Conservation (phyloP, 2,329 filamentous ascomycete species). For the Chaetoscypha palmicola region DNA sequence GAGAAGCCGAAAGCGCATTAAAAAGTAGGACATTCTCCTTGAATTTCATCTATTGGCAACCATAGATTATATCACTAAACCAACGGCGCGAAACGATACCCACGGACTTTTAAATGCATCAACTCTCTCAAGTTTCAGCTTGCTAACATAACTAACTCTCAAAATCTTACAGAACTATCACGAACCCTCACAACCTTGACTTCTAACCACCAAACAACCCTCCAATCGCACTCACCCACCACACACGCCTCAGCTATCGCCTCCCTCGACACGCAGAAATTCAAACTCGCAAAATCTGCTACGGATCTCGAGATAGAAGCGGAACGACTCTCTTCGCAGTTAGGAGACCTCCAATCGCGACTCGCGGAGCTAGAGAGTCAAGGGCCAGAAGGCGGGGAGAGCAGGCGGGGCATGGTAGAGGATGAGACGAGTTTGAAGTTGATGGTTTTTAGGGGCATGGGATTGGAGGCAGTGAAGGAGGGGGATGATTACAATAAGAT, state of each 20-base stretch:
- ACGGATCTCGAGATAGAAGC: conserved; percentile 87
- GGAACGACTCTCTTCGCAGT: conserved; percentile 77
- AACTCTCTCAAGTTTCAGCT: conserved; percentile 7
- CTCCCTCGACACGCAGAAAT: conserved; percentile 85
- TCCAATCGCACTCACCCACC: conserved; percentile 66
- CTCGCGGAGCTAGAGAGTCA: conserved; percentile 80
- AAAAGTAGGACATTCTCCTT: conserved; percentile 40
- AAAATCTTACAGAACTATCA: conserved; percentile 47
- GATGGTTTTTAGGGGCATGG: conserved; percentile 84
- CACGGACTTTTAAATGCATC: too few species aligned
- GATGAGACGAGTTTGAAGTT: conserved; percentile 67
- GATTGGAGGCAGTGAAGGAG: conserved; percentile 78
- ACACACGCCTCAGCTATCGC: conserved; percentile 80
- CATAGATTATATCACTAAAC: too few species aligned
- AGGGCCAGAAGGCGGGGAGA: conserved; percentile 65
- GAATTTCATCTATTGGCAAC: too few species aligned
- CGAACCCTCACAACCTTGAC: conserved; percentile 69
- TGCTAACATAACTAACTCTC: conserved; percentile 15
- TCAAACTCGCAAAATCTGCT: conserved; percentile 86
- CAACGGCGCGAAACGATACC: too few species aligned
- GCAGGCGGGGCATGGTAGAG: conserved; percentile 42
- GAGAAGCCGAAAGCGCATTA: conserved; percentile 59
- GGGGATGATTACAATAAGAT: conserved; percentile 78
- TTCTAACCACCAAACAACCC: conserved; percentile 70
- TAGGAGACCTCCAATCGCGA: conserved; percentile 65